Percentiles rank a stretch among this genome's conserved stretches.
Evolutionary conservation across 768 basidiomycete genomes (phyloP).

Genomic region (Chalciporus pseudorubinellus): DNA sequence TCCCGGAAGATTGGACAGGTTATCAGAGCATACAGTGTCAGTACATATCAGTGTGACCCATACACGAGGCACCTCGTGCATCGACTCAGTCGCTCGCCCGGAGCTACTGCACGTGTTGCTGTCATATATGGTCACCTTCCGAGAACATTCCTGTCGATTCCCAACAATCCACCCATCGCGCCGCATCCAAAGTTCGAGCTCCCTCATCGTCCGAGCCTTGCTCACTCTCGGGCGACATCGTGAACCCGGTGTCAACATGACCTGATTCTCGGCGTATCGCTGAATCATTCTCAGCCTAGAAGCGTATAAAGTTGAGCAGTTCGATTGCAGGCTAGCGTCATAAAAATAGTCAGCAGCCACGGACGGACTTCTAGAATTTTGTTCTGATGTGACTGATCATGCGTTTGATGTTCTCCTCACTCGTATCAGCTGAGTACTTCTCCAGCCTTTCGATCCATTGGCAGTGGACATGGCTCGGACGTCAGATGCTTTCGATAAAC

Average conservation of each 20-base stretch:
- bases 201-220: conserved; percentile 33
- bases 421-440: conserved; percentile 4
- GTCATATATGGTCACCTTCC: background rate
- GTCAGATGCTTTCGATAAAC: conserved; percentile 12
- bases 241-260: background rate
- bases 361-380: conserved; percentile 36
- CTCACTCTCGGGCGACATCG: conserved; percentile 31
- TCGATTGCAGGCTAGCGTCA: conserved; percentile 35
- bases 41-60: too few species aligned
- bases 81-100: background rate
- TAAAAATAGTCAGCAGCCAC: conserved; percentile 16
- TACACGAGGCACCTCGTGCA: conserved; percentile 10
- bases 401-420: conserved; percentile 23
- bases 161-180: conserved; percentile 42
- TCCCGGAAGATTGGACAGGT: too few species aligned
- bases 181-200: conserved; percentile 25
- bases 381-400: conserved; percentile 29
- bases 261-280: conserved; percentile 1
- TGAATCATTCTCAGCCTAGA: conserved; percentile 17
- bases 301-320: conserved; percentile 28
- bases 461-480: conserved; percentile 21
- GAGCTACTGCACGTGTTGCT: background rate
- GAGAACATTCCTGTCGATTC: conserved; percentile 24
- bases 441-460: conserved; percentile 29
- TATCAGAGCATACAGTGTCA: too few species aligned